Evolutionary conservation across 2,329 filamentous ascomycete genomes (phyloP), one percentile per base, ranked within the genome.

Genomic region (Monascus ruber): DNA sequence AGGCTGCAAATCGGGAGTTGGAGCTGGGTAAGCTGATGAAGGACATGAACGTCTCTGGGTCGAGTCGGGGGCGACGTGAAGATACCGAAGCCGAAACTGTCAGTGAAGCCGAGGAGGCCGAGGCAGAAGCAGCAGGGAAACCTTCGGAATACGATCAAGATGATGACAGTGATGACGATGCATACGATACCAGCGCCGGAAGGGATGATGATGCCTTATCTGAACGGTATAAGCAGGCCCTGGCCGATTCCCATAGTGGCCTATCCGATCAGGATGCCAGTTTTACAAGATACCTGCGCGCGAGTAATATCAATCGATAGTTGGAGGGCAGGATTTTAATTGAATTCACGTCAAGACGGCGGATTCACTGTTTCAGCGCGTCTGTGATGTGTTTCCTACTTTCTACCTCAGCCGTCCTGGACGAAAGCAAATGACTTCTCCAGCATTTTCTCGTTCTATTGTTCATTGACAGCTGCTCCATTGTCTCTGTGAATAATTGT

Each of bases 1-100:
- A 88, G 68, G 72, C 77, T 44, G 74, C 74, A 42, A 66, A 76
- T 26, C 73, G 87, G 34, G 81, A 94, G 53, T 77, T 81, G 54
- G 88, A 98, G 60, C 66, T 98, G 26, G 85, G 84, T 44, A 87
- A 85, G 68, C 78, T 98, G 70, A 94, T 98, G 87, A 82, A 83
- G 58, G 89, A 91, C 50, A 94, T 98, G 85, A 72, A 72, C 38
- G 73, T 85, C 34, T 69, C 69, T 17, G 63, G 64, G 24, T 47
- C 56, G 44, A 62, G 39, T 33, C 49, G 41, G 52, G 46, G 41
- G 45, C 48, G 45, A 35, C 47, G 46, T 40, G 49, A 46, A 49
- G 51, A 45, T 42, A 73, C 76, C 33, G 58, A 53, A 24, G 47
- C 51, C 42, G 57, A 63, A 17, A 42, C 48, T 27, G 48, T 51